Evolutionary conservation across 257 asterid genomes (phyloP).

Genomic region (Nicotiana obtusifolia): DNA sequence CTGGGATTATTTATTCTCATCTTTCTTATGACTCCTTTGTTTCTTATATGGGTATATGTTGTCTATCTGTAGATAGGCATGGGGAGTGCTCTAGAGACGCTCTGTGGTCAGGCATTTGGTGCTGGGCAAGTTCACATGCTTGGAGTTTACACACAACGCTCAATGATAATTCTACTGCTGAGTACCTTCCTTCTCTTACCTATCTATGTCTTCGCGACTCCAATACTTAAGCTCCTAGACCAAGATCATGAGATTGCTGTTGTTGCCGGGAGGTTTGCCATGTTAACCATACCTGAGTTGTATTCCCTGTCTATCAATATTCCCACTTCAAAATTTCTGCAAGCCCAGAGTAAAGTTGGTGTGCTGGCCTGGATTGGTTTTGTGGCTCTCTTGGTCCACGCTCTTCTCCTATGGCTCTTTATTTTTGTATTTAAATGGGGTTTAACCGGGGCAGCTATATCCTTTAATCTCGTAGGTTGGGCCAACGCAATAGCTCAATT

Average conservation of each 20-base stretch:
- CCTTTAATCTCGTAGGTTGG: constrained; percentile 55
- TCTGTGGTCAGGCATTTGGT: constrained; percentile 86
- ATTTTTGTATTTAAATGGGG: constrained; percentile 53
- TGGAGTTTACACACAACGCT: constrained; percentile 80
- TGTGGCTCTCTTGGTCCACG: constrained; percentile 35
- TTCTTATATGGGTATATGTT: neutral
- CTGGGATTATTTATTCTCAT: neutral
- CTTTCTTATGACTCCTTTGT: neutral
- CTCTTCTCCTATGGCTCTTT: constrained; percentile 55
- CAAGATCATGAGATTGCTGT: constrained; percentile 52
- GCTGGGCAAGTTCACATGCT: constrained; percentile 82
- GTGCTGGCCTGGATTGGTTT: constrained; percentile 59
- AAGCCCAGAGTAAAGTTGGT: constrained; percentile 80
- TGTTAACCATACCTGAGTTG: constrained; percentile 55
- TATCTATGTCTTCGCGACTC: constrained; percentile 67
- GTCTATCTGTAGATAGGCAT: constrained; percentile 66
- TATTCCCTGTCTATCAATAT: constrained; percentile 51
- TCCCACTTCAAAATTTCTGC: constrained; percentile 74
- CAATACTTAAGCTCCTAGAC: constrained; percentile 63
- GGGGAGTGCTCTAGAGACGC: constrained; percentile 96
- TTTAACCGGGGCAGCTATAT: constrained; percentile 56
- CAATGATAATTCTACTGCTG: constrained; percentile 47
- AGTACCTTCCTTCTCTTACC: constrained; percentile 53
- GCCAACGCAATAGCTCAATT: constrained; percentile 45
- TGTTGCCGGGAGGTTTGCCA: constrained; percentile 57